These are phyloP conservation scores for Sarocladiaceae sp. DNA, from an alignment of 2,329 filamentous ascomycete species.

Conservation along the genomic window DNA sequence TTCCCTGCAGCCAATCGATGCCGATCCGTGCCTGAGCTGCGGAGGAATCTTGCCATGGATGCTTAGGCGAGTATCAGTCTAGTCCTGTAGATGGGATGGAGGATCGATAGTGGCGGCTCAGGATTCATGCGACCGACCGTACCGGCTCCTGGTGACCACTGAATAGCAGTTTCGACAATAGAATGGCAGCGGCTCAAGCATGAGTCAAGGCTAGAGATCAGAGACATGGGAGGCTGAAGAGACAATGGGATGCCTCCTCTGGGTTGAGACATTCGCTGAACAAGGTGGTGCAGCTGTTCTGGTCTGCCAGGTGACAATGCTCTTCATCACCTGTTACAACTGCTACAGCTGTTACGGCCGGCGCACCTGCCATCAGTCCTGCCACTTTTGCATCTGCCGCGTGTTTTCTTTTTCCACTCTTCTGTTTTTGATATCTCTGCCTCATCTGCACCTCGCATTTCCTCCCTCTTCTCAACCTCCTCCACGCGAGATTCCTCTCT, in stretches of 20 bases:
- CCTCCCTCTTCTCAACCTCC: background rate
- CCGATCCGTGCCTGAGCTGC: background rate
- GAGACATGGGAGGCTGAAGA: background rate
- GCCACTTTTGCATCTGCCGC: background rate
- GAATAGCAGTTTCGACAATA: background rate
- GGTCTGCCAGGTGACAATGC: background rate
- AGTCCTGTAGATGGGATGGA: background rate
- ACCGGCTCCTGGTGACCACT: background rate
- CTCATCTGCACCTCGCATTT: background rate
- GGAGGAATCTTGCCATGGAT: background rate
- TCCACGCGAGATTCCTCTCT: background rate
- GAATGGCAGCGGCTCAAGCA: background rate
- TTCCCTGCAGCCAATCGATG: background rate
- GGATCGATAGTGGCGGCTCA: background rate
- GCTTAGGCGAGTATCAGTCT: background rate
- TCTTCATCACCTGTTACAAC: background rate
- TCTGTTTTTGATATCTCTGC: background rate
- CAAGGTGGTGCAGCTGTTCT: conserved; percentile 1
- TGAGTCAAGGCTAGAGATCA: background rate
- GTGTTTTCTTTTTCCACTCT: conserved; percentile 5
- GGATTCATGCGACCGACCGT: background rate
- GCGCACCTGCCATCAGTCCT: background rate
- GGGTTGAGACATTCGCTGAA: conserved; percentile 4
- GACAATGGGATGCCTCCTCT: conserved; percentile 5
- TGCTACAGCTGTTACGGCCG: background rate